phyloP scores from a whole-genome alignment of 768 basidiomycete genomes.

The Phylloporus rhodoxanthus region DNA sequence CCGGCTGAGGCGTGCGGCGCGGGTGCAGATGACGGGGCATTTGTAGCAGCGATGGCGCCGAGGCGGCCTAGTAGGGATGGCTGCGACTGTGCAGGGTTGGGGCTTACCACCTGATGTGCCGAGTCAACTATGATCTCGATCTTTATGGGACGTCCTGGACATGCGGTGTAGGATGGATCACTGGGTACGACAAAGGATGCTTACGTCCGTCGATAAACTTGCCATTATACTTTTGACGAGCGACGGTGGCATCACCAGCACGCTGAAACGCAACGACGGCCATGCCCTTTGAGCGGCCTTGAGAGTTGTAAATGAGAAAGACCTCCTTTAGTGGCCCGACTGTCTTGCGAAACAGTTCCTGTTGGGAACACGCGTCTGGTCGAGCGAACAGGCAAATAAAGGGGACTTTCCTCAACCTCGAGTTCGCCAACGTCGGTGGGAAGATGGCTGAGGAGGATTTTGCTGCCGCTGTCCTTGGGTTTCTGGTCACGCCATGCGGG shows the following conservation, averaged over 20 bases:
- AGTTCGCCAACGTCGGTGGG: slow-evolving; percentile 64
- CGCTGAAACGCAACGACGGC: slow-evolving; percentile 66
- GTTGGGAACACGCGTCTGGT: slow-evolving; percentile 9
- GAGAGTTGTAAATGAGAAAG: slow-evolving; percentile 70
- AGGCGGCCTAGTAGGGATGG: slow-evolving; percentile 39
- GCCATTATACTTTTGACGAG: slow-evolving; percentile 65
- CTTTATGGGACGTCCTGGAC: slow-evolving; percentile 59
- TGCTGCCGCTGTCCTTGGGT: slow-evolving; percentile 46
- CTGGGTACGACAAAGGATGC: slow-evolving; percentile 12
- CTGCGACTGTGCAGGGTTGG: slow-evolving; percentile 20
- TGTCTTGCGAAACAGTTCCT: slow-evolving; percentile 75
- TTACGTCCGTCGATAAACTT: slow-evolving; percentile 66
- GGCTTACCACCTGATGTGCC: slow-evolving; percentile 18
- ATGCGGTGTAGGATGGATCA: background rate
- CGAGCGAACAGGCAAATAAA: background rate
- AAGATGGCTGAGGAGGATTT: slow-evolving; percentile 59
- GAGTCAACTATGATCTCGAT: slow-evolving; percentile 55
- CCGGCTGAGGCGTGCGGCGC: slow-evolving; percentile 12
- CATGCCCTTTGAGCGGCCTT: slow-evolving; percentile 76
- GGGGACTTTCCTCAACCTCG: slow-evolving; percentile 55
- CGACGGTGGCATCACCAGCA: slow-evolving; percentile 54
- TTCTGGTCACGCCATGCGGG: slow-evolving; percentile 56
- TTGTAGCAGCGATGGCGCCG: slow-evolving; percentile 13
- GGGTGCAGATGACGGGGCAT: slow-evolving; percentile 1
- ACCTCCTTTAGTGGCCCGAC: slow-evolving; percentile 67